Conservation (phyloP, 306 rosid genomes). For the Gastrolobium bilobum region DNA sequence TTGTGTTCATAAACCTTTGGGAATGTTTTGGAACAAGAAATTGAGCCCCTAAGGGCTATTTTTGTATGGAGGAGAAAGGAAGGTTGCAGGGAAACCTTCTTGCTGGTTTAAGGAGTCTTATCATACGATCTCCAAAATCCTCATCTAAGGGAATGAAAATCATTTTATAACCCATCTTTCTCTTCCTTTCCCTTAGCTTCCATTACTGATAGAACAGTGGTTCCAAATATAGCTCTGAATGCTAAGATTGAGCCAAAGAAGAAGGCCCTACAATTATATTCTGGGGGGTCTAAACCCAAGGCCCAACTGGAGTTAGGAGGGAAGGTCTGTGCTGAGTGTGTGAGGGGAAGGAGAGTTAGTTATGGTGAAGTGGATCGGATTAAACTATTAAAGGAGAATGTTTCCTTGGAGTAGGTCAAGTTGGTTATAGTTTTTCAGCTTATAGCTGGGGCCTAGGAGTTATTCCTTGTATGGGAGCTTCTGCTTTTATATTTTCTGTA, state of each 20-base stretch:
- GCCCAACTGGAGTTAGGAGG: background rate
- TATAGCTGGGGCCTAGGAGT: background rate
- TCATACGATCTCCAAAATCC: no score
- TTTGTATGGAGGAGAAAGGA: background rate
- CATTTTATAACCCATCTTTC: background rate
- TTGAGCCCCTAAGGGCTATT: background rate
- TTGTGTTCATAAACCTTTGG: background rate
- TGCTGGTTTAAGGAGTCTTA: background rate
- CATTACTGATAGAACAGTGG: background rate
- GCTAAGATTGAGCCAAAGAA: background rate
- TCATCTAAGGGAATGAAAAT: background rate
- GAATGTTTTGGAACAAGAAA: constrained; percentile 1
- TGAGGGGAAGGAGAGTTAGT: no score
- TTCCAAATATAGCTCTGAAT: background rate
- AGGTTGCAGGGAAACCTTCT: background rate
- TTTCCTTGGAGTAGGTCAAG: background rate
- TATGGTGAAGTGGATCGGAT: background rate
- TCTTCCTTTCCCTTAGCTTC: background rate
- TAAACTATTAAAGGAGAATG: background rate
- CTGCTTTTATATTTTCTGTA: background rate
- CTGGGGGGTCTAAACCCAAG: background rate
- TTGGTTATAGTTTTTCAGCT: background rate
- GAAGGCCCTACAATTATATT: background rate
- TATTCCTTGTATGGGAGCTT: background rate
- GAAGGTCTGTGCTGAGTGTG: background rate